phyloP scores from a whole-genome alignment of 768 basidiomycete species.

The Leucosporidium scottii region DNA sequence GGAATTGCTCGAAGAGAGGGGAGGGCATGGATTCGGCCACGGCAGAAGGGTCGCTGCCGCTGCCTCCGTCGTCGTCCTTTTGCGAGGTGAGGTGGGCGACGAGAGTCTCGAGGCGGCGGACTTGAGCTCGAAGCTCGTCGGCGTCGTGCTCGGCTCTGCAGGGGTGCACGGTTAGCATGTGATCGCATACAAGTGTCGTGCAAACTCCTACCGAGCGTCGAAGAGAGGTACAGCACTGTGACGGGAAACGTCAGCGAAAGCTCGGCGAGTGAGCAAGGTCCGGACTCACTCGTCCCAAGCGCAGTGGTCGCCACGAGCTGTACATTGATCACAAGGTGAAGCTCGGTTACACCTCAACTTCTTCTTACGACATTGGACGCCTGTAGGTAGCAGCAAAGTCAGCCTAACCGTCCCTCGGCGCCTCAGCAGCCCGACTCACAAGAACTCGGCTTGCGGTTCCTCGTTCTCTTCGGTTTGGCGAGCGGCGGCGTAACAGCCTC shows the following conservation, averaged over 20 bases:
- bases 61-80: neutral
- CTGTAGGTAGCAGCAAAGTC: neutral
- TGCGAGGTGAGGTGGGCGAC: conserved; percentile 29
- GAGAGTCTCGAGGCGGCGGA: conserved; percentile 26
- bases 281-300: conserved; percentile 24
- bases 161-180: no score
- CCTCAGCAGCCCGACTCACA: conserved; percentile 2
- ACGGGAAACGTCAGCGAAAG: neutral
- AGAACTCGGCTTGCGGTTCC: conserved; percentile 28
- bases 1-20: conserved; percentile 7
- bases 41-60: neutral
- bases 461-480: conserved; percentile 17
- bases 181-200: no score
- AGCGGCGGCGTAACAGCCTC: no score
- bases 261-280: neutral
- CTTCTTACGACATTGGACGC: conserved; percentile 8
- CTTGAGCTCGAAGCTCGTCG: conserved; percentile 20
- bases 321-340: conserved; percentile 25
- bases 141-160: conserved; percentile 10
- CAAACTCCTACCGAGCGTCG: neutral
- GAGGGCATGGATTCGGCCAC: neutral
- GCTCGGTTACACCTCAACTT: conserved; percentile 24
- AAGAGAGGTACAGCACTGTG: neutral
- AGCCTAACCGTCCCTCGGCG: neutral
- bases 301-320: conserved; percentile 10